phyloP scores from a whole-genome alignment of 371 early-diverging fungal species.

The Lichtheimia ramosa region DNA sequence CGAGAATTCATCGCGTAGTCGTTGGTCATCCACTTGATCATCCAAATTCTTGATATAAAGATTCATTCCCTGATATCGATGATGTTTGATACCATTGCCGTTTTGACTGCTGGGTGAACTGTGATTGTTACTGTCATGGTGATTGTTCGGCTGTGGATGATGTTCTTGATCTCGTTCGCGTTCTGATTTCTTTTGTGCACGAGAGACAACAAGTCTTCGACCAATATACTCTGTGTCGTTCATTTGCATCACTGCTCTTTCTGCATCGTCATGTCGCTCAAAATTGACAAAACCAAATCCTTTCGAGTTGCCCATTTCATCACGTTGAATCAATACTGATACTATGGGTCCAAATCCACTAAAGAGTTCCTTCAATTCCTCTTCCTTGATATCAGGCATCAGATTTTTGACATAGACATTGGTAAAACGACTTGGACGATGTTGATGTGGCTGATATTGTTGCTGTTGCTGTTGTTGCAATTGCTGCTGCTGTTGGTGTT shows the following conservation, averaged over 20 bases:
- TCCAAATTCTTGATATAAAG: constrained; percentile 97
- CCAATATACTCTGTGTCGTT: constrained; percentile 89
- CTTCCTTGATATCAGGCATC: constrained; percentile 81
- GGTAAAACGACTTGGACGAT: constrained; percentile 85
- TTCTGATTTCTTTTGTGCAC: constrained; percentile 98
- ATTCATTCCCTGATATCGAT: constrained; percentile 91
- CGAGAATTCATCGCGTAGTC: constrained; percentile 86
- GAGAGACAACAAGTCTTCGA: constrained; percentile 93
- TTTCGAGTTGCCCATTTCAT: constrained; percentile 82
- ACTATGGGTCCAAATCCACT: constrained; percentile 81
- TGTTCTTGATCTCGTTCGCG: constrained; percentile 69
- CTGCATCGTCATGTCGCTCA: constrained; percentile 88
- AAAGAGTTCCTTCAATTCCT: constrained; percentile 84
- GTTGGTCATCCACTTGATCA: constrained; percentile 90
- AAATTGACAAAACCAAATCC: constrained; percentile 98
- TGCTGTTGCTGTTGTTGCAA: constrained; percentile 22
- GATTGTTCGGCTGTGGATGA: background rate
- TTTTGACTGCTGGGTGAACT: background rate
- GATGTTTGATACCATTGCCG: constrained; percentile 2
- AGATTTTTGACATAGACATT: constrained; percentile 99
- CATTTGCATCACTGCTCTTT: constrained; percentile 87
- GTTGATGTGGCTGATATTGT: constrained; percentile 56
- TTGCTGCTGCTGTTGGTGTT: constrained; percentile 34
- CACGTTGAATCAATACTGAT: constrained; percentile 74
- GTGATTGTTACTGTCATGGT: background rate